A percentile compares a stretch with the other conserved stretches of the same genome.
Conservation (phyloP, 331 rosid species). For the Malus hybrid region DNA sequence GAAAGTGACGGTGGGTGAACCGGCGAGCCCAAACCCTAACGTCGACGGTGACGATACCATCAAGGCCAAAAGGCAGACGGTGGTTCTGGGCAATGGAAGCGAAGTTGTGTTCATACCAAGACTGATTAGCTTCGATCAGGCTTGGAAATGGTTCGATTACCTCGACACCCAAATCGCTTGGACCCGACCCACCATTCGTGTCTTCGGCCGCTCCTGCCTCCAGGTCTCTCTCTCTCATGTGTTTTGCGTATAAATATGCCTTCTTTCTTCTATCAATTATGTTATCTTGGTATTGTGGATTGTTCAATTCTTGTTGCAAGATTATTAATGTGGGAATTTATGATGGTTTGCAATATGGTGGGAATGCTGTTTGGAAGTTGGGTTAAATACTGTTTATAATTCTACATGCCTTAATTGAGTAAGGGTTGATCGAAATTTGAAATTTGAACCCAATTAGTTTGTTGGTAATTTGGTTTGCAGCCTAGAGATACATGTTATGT, state of each 20-base stretch:
- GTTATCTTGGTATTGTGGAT: neutral
- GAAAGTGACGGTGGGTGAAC: constrained; percentile 21
- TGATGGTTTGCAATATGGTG: neutral
- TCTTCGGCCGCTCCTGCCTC: constrained; percentile 55
- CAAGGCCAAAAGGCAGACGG: constrained; percentile 25
- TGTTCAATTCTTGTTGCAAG: neutral
- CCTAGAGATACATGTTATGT: constrained; percentile 88
- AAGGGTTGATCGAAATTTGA: neutral
- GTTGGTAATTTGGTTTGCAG: constrained; percentile 30
- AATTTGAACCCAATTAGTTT: neutral
- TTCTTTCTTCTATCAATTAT: neutral
- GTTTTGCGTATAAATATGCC: neutral
- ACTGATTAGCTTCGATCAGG: constrained; percentile 41
- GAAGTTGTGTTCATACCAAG: constrained; percentile 53
- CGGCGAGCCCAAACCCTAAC: constrained; percentile 22
- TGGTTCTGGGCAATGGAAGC: constrained; percentile 73
- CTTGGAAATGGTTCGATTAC: constrained; percentile 75
- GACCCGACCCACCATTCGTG: constrained; percentile 87
- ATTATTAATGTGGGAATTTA: neutral
- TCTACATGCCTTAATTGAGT: neutral
- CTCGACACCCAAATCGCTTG: constrained; percentile 63
- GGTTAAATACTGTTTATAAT: neutral
- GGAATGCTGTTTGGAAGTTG: neutral
- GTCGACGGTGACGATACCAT: neutral
- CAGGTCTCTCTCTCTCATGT: constrained; percentile 42